phyloP scores from a whole-genome alignment of 208 protist species.

The Trypanosoma cruzi region DNA sequence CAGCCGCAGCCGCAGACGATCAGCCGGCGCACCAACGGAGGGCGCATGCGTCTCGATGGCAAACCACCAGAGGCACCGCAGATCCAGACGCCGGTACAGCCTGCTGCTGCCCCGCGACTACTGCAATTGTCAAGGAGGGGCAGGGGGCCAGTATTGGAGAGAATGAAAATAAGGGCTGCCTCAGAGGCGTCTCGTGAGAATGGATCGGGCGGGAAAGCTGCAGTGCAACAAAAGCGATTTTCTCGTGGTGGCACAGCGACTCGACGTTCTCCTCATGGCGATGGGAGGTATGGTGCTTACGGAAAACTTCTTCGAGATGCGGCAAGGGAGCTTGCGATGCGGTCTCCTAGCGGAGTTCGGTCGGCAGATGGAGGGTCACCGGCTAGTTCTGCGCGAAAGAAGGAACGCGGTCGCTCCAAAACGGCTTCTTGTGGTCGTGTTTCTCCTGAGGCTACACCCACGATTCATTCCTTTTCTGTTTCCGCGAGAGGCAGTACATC shows the following conservation, averaged over 20 bases:
- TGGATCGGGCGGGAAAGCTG: background rate
- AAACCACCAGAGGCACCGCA: slow-evolving; percentile 6
- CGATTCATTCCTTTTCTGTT: background rate
- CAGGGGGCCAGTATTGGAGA: background rate
- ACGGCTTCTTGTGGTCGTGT: background rate
- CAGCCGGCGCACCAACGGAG: background rate
- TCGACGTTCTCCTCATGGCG: background rate
- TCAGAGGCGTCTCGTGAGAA: background rate
- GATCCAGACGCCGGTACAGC: background rate
- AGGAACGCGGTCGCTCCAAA: background rate
- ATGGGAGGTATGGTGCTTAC: background rate
- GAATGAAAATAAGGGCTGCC: background rate
- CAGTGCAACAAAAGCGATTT: background rate
- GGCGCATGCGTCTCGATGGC: slow-evolving; percentile 2
- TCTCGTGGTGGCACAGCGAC: background rate
- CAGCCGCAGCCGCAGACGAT: background rate
- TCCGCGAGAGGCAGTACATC: background rate
- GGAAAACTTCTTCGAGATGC: background rate
- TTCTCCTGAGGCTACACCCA: background rate
- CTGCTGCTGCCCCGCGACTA: background rate
- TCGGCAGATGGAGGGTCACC: background rate
- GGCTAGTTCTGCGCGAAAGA: background rate
- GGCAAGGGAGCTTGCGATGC: slow-evolving; percentile 1
- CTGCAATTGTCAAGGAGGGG: background rate
- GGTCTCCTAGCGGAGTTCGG: background rate